Percentiles rank a stretch among this genome's conserved stretches.
phyloP scores from a whole-genome alignment of 1,284 basidiomycete genomes.

The Tilletia walkeri region DNA sequence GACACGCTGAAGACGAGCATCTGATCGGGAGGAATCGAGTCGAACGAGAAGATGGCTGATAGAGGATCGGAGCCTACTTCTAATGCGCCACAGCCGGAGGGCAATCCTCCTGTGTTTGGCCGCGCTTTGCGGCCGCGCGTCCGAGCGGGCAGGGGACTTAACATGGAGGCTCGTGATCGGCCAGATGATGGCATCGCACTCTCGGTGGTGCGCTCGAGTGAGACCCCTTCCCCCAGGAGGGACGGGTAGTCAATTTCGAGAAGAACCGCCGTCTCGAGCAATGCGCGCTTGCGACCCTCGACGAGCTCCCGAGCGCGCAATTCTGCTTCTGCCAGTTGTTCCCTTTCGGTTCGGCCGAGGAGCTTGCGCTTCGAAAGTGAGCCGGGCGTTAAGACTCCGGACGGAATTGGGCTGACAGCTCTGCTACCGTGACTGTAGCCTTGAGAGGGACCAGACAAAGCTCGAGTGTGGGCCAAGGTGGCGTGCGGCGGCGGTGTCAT shows the following conservation, averaged over 20 bases:
- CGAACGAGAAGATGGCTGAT: slow-evolving; percentile 43
- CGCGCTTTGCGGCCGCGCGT: slow-evolving; percentile 1
- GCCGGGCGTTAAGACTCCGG: neutral
- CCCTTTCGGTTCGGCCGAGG: slow-evolving; percentile 38
- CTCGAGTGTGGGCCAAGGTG: neutral
- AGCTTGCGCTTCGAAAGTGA: slow-evolving; percentile 26
- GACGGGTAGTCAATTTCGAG: slow-evolving; percentile 39
- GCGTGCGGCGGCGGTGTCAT: neutral
- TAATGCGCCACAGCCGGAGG: slow-evolving; percentile 43
- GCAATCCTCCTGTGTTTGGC: slow-evolving; percentile 27
- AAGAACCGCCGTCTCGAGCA: slow-evolving; percentile 42
- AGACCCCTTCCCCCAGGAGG: slow-evolving; percentile 32
- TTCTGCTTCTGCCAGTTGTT: slow-evolving; percentile 42
- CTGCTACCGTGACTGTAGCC: neutral
- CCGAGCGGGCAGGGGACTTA: slow-evolving; percentile 4
- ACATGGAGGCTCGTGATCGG: neutral
- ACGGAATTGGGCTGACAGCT: neutral
- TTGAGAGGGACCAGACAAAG: neutral
- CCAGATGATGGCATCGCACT: neutral
- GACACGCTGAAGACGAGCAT: slow-evolving; percentile 88
- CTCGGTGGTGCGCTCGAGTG: slow-evolving; percentile 17
- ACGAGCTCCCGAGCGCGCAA: slow-evolving; percentile 40
- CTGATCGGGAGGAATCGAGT: slow-evolving; percentile 37
- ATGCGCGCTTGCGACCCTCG: slow-evolving; percentile 36
- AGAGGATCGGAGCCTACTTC: slow-evolving; percentile 44